Evolutionary conservation across 129 eudicot species (phyloP).

Genomic region (Silybum marianum): DNA sequence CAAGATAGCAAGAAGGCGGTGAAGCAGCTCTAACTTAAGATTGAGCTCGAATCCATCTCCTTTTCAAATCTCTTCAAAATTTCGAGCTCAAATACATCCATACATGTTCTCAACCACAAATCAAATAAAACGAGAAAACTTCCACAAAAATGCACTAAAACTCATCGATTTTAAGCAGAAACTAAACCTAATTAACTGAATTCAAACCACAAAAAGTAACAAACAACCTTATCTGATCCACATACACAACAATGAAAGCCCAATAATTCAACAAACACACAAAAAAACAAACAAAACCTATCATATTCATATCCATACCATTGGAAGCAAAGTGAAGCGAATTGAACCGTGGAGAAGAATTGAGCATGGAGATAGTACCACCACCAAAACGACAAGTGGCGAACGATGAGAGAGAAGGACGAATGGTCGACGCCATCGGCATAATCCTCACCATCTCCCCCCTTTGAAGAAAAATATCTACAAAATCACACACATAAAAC

Average conservation of each 20-base stretch:
- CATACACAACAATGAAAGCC: not conserved
- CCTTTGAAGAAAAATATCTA: constrained; percentile 30
- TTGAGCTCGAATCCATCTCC: not conserved
- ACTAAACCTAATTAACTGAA: constrained; percentile 15
- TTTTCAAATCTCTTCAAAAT: not conserved
- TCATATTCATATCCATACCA: constrained; percentile 38
- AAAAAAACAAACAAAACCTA: not conserved
- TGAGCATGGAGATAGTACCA: constrained; percentile 20
- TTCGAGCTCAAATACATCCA: not conserved
- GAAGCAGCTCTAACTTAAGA: not conserved
- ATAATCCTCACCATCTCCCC: constrained; percentile 63
- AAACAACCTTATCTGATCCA: not conserved
- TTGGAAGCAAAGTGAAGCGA: constrained; percentile 44
- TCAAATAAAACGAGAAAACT: not conserved
- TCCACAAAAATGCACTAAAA: not conserved
- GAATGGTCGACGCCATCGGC: constrained; percentile 80
- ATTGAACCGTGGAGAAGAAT: constrained; percentile 36
- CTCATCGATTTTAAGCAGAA: constrained; percentile 8
- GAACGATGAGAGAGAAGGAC: constrained; percentile 59
- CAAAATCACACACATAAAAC: constrained; percentile 35
- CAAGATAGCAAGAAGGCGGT: not conserved
- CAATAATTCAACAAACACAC: not conserved
- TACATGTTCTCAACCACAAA: constrained; percentile 11
- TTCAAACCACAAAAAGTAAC: not conserved
- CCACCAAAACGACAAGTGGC: constrained; percentile 35